A percentile compares a stretch with the other conserved stretches of the same genome.
These are phyloP conservation scores for Cladorrhinum sp. DNA, from an alignment of 2,329 filamentous ascomycete genomes.

Conservation along the genomic window DNA sequence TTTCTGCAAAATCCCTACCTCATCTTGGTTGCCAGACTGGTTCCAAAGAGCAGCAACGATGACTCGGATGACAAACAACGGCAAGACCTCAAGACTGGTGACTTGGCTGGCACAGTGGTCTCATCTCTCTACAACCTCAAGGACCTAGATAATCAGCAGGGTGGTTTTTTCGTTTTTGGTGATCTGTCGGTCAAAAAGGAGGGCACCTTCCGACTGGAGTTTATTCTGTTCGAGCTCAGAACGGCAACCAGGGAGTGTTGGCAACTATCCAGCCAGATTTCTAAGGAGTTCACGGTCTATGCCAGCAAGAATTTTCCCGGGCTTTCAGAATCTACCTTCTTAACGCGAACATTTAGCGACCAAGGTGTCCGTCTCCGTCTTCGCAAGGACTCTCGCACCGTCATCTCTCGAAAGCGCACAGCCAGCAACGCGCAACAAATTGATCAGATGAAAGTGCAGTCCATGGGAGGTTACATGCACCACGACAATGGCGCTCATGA, in stretches of 20 bases:
- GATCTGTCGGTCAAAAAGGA: conserved; percentile 77
- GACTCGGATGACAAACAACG: conserved; percentile 33
- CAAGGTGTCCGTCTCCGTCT: conserved; percentile 81
- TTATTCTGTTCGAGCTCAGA: conserved; percentile 72
- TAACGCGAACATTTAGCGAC: conserved; percentile 80
- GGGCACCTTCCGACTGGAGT: conserved; percentile 70
- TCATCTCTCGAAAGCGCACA: conserved; percentile 47
- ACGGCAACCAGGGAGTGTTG: conserved; percentile 33
- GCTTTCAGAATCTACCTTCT: conserved; percentile 74
- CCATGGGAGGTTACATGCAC: conserved; percentile 19
- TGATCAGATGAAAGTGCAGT: conserved; percentile 16
- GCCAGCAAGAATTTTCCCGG: conserved; percentile 71
- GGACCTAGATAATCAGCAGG: conserved; percentile 72
- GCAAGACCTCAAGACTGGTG: conserved; percentile 49
- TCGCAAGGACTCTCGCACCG: conserved; percentile 73
- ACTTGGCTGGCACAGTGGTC: conserved; percentile 68
- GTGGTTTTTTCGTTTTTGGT: conserved; percentile 87
- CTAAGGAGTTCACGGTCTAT: conserved; percentile 65
- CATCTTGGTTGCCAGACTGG: conserved; percentile 44
- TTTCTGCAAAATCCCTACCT: conserved; percentile 55
- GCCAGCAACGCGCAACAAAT: conserved; percentile 29
- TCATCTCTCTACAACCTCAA: conserved; percentile 82
- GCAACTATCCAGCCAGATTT: conserved; percentile 45
- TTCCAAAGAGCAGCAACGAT: conserved; percentile 41
- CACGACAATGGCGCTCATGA: conserved; percentile 17